A percentile compares a stretch with the other conserved stretches of the same genome.
phyloP scores from a whole-genome alignment of 371 early-diverging fungal species.

The Circinella umbellata region DNA sequence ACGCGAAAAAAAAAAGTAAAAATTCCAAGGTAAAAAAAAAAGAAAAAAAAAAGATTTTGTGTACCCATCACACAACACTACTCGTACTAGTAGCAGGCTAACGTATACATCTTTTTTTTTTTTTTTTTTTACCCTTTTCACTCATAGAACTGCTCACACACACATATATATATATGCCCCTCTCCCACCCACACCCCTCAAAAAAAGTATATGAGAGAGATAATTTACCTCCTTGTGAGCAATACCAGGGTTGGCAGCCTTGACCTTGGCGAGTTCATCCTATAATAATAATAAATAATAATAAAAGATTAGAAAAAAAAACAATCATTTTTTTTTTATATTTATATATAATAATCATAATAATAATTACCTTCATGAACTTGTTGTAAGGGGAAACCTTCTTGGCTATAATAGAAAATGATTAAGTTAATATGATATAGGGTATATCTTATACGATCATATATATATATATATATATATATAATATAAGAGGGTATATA shows the following conservation, averaged over 20 bases:
- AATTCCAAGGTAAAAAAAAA: not conserved
- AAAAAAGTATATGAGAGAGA: conserved; percentile 15
- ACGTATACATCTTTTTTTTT: no score
- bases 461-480: not conserved
- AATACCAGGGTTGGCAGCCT: conserved; percentile 59
- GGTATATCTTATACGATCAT: no score
- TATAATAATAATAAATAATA: conserved; percentile 5
- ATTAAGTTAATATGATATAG: not conserved
- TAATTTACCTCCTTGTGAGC: conserved; percentile 63
- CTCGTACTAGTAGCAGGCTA: no score
- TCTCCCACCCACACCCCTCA: conserved; percentile 9
- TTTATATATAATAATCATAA: not conserved
- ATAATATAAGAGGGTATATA: no score
- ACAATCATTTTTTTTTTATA: no score
- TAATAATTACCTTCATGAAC: conserved; percentile 62
- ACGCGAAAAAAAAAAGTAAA: conserved; percentile 5
- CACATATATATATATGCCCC: conserved; percentile 2
- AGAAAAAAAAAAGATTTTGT: not conserved
- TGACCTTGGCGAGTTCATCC: conserved; percentile 69
- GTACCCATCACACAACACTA: conserved; percentile 3
- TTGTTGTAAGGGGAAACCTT: conserved; percentile 64
- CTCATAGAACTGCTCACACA: no score
- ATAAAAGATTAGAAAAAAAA: no score
- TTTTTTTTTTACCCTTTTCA: no score
- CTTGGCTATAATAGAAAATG: conserved; percentile 22